Evolutionary conservation across 768 basidiomycete species (phyloP), one percentile per base, ranked within the genome.

Genomic region (Lentinula sp.): DNA sequence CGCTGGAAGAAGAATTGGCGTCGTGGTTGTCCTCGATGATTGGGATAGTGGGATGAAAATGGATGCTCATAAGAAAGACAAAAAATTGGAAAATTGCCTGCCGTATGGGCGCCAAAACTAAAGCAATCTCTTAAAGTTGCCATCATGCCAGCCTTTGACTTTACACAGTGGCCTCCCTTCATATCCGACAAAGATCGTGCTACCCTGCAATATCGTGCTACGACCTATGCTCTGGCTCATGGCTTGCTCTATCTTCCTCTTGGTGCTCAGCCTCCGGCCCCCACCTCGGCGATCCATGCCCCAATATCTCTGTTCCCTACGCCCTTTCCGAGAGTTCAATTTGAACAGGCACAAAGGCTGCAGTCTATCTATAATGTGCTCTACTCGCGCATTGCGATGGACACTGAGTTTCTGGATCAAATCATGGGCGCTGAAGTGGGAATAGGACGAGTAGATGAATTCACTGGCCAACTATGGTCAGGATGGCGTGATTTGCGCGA

Each of bases 301-400:
- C 97, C 97, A 0, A 75, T 98, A 64, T 82, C 95, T 0, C 78
- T 99, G 43, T 83, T 95, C 65, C 96, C 97, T 1, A 85, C 93
- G 0, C 93, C 95, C 0, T 84, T 97, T 64, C 95, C 96, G 1
- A 80, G 88, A 13, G 59, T 71, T 2, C 75, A 91, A 13, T 97
- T 95, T 69, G 66, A 81, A 3, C 77, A 78, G 18, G 93, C 90
- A 0, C 72, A 81, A 61, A 70, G 73, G 43, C 70, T 98, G 3
- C 95, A 98, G 69, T 79, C 78, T 2, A 70, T 82, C 0, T 98
- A 95, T 72, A 96, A 98, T 73, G 76, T 82, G 0, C 77, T 98
- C 2, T 99, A 99, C 68, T 85, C 93, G 0, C 80, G 89, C 11
- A 78, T 98, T 58, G 89, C 96, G 1, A 78, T 84, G 67, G 90